phyloP scores from a whole-genome alignment of 306 rosid species.

The Rosa multiflora region DNA sequence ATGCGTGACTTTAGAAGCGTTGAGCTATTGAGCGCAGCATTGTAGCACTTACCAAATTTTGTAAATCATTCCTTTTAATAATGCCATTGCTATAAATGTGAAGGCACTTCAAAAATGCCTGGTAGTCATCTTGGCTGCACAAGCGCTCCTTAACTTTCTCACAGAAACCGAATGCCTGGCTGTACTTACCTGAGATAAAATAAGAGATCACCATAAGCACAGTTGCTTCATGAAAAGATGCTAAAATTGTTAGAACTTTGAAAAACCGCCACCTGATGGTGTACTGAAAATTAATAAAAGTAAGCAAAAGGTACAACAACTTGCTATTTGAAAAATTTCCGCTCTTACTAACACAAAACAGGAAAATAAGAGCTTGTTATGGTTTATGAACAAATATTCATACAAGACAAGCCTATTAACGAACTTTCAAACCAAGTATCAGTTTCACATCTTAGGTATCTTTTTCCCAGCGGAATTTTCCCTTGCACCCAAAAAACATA shows the following conservation, averaged over 20 bases:
- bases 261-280: not conserved
- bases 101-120: constrained; percentile 83
- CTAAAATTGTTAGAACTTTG: not conserved
- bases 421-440: not conserved
- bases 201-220: constrained; percentile 17
- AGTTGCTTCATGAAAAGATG: not conserved
- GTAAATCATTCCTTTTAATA: constrained; percentile 81
- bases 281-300: not conserved
- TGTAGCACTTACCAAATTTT: constrained; percentile 65
- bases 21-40: constrained; percentile 16
- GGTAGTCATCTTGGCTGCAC: constrained; percentile 79
- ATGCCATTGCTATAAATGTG: constrained; percentile 84
- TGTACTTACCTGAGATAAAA: constrained; percentile 67
- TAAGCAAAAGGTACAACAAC: not conserved
- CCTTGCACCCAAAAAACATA: not conserved
- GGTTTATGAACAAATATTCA: not conserved
- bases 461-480: not conserved
- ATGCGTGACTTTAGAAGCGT: constrained; percentile 13
- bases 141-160: constrained; percentile 91
- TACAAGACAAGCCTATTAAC: not conserved
- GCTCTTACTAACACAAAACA: not conserved
- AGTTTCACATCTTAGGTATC: not conserved
- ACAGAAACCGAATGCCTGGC: constrained; percentile 74
- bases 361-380: not conserved
- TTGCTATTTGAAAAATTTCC: not conserved